Percentiles rank a stretch among this genome's conserved stretches.
phyloP scores from a whole-genome alignment of 345 rosid genomes.

The Bretschneidera sinensis region DNA sequence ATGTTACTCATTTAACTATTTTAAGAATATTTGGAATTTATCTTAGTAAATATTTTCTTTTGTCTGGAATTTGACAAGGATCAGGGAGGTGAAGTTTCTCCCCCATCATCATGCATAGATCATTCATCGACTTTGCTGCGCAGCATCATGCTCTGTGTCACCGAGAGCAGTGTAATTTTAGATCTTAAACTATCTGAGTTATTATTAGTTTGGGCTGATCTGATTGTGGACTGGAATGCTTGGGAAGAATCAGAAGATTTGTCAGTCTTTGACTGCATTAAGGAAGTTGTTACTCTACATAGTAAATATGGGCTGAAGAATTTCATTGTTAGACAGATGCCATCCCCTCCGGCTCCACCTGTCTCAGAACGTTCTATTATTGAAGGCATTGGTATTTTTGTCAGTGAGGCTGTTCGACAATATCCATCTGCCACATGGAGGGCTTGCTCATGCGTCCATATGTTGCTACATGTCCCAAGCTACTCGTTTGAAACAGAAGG shows the following conservation, averaged over 20 bases:
- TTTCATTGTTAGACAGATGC: conserved; percentile 42
- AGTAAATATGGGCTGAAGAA: conserved; percentile 47
- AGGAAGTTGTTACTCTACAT: conserved; percentile 55
- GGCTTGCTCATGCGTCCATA: conserved; percentile 73
- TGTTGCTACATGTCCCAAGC: conserved; percentile 57
- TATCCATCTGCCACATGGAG: conserved; percentile 77
- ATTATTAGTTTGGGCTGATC: conserved; percentile 64
- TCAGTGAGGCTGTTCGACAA: conserved; percentile 62
- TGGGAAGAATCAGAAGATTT: conserved; percentile 94
- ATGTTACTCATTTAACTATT: not conserved
- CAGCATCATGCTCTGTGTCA: conserved; percentile 53
- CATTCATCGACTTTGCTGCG: conserved; percentile 57
- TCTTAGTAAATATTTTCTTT: not conserved
- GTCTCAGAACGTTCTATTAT: conserved; percentile 54
- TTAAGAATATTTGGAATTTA: not conserved
- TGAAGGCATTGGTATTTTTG: conserved; percentile 68
- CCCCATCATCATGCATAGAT: conserved; percentile 53
- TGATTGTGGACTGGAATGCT: conserved; percentile 74
- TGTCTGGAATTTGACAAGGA: conserved; percentile 15
- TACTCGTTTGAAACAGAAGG: conserved; percentile 53
- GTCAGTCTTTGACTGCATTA: conserved; percentile 73
- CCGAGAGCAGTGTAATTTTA: conserved; percentile 30
- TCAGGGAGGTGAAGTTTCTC: conserved; percentile 41
- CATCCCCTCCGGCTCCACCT: conserved; percentile 73
- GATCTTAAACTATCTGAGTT: conserved; percentile 61